Conservation (phyloP, 2,329 filamentous ascomycete genomes). For the Aspergillus oerlinghausenensis region DNA sequence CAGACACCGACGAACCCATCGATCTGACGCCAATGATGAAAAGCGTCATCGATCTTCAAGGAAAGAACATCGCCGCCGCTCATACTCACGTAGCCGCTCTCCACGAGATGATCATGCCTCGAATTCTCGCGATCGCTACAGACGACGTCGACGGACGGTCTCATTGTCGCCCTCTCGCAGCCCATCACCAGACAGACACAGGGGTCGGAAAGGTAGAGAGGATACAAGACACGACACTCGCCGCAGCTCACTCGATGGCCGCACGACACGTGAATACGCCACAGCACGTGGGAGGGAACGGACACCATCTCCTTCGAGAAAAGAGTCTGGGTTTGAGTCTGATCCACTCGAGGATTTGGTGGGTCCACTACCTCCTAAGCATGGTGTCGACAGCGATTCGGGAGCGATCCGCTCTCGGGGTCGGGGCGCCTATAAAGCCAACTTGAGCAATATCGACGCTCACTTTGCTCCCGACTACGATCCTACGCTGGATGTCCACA, state of each 20-base stretch:
- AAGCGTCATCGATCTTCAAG: slow-evolving; percentile 16
- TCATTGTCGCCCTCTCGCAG: slow-evolving; percentile 19
- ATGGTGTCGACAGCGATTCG: slow-evolving; percentile 32
- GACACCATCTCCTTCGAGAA: slow-evolving; percentile 3
- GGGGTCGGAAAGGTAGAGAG: slow-evolving; percentile 13
- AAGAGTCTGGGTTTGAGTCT: slow-evolving; percentile 43
- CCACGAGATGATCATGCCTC: slow-evolving; percentile 9
- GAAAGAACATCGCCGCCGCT: slow-evolving; percentile 11
- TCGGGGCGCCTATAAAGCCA: slow-evolving; percentile 59
- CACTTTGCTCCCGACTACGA: slow-evolving; percentile 69
- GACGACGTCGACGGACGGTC: slow-evolving; percentile 12
- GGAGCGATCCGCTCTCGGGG: slow-evolving; percentile 57
- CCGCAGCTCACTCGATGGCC: slow-evolving; percentile 2
- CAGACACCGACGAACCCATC: slow-evolving; percentile 20
- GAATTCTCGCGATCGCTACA: slow-evolving; percentile 10
- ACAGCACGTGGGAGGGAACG: neutral
- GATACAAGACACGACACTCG: slow-evolving; percentile 3
- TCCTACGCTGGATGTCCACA: slow-evolving; percentile 43
- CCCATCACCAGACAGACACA: slow-evolving; percentile 12
- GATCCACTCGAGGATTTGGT: slow-evolving; percentile 73
- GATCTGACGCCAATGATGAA: slow-evolving; percentile 14
- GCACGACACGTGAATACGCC: slow-evolving; percentile 2
- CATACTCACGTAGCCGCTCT: slow-evolving; percentile 20
- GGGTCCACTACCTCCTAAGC: slow-evolving; percentile 60
- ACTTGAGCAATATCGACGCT: slow-evolving; percentile 66